A percentile compares a stretch with the other conserved stretches of the same genome.
Evolutionary conservation across 2,329 filamentous ascomycete species (phyloP).

Genomic region (Exophiala xenobiotica): DNA sequence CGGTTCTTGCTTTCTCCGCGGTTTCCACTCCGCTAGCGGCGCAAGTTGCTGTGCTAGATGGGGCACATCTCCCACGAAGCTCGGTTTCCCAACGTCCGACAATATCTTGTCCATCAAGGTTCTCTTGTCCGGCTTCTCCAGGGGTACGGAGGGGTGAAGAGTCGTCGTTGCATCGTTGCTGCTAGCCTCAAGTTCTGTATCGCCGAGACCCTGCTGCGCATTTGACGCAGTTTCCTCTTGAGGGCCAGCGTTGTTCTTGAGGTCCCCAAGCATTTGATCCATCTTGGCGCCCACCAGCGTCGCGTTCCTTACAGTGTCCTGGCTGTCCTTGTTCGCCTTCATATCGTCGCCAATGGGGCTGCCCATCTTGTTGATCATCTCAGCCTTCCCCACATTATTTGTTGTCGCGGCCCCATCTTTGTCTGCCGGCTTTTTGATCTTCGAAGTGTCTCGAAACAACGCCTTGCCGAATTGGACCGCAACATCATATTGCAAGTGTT

Average conservation of each 20-base stretch:
- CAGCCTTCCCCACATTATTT: no score
- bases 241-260: background rate
- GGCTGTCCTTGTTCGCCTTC: no score
- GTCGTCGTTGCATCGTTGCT: no score
- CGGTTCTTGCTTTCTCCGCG: background rate
- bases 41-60: constrained; percentile 17
- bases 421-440: background rate
- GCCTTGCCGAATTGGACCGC: constrained; percentile 16
- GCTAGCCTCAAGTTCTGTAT: no score
- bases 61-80: constrained; percentile 9
- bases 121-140: no score
- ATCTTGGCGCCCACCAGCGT: no score
- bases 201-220: no score
- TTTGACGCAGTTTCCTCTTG: background rate
- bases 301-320: no score
- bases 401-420: background rate
- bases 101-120: background rate
- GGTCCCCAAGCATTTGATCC: no score
- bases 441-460: constrained; percentile 7
- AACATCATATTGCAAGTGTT: constrained; percentile 12
- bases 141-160: no score
- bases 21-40: constrained; percentile 9
- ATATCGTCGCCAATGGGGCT: no score
- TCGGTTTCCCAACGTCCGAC: background rate
- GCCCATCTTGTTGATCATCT: no score